Base-by-base conservation (phyloP, 257 asterid genomes). In the Solanum raphanifolium region DNA sequence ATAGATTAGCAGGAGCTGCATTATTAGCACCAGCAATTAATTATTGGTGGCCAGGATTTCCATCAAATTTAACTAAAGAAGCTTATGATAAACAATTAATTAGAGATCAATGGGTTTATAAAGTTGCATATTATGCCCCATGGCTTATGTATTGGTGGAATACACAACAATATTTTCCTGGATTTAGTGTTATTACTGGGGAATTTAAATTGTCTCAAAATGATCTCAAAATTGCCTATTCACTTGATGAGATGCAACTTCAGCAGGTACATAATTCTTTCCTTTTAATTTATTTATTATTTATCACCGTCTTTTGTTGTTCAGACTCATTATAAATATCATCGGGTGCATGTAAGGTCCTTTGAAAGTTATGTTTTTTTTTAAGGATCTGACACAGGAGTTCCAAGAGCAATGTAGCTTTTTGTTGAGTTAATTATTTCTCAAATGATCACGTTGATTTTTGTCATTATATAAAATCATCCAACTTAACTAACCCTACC, bases 111-210 rank as follows among this genome's bases (percentile, higher is more conserved):
- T 94, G 96, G 98, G 93, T 95, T 48, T 74, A 93, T 73, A 87
- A 96, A 69, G 98, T 95, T 43, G 95, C 98, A 15, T 94, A 93
- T 86, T 88, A 93, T 43, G 88, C 91, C 32, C 98, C 98, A 3
- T 93, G 92, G 93, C 98, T 94, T 20, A 91, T 92, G 84, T 91
- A 95, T 88, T 94, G 96, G 98, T 95, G 96, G 95, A 94, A 95
- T 90, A 94, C 98, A 48, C 98, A 93, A 91, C 88, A 91, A 85
- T 89, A 91, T 90, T 94, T 95, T 86, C 98, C 96, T 62, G 76
- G 89, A 65, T 93, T 95, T 23, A 95, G 95, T 87, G 98, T 91
- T 72, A 83, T 88, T 43, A 83, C 93, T 71, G 96, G 94, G 34
- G 92, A 32, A 31, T 90, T 95, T 11, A 95, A 89, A 75, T 86